phyloP scores from a whole-genome alignment of 257 asterid species.

The Plantago elongata region DNA sequence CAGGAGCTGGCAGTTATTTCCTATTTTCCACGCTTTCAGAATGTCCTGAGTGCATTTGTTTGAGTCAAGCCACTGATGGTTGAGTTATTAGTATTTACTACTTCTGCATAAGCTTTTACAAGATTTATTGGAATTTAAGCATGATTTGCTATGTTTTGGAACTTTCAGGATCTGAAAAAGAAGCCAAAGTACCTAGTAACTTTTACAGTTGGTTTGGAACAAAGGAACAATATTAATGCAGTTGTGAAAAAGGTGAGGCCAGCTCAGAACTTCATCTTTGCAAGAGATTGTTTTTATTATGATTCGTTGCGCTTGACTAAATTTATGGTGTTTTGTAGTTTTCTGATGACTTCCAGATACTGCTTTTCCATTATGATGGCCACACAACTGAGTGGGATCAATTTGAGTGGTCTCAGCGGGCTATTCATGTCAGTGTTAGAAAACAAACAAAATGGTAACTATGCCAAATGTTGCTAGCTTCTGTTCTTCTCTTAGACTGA shows the following conservation, averaged over 20 bases:
- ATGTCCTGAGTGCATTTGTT: no score
- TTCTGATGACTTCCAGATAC: slow-evolving; percentile 87
- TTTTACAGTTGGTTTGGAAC: slow-evolving; percentile 89
- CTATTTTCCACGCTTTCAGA: no score
- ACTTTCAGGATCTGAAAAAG: slow-evolving; percentile 79
- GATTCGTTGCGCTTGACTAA: slow-evolving; percentile 19
- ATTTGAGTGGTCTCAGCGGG: slow-evolving; percentile 92
- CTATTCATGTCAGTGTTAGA: slow-evolving; percentile 83
- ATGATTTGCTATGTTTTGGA: slow-evolving; percentile 21
- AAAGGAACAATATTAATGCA: slow-evolving; percentile 63
- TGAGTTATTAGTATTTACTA: no score
- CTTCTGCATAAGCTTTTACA: slow-evolving; percentile 1
- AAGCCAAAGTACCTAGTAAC: slow-evolving; percentile 92
- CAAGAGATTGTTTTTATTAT: slow-evolving; percentile 9
- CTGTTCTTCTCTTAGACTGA: neutral
- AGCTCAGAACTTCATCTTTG: slow-evolving; percentile 15
- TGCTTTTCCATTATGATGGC: slow-evolving; percentile 99
- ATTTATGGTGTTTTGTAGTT: slow-evolving; percentile 44
- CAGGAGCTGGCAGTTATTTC: no score
- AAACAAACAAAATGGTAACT: slow-evolving; percentile 94
- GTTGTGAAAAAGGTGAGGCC: slow-evolving; percentile 80
- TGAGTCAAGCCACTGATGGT: no score
- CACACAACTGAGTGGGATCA: slow-evolving; percentile 92
- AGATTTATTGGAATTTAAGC: slow-evolving; percentile 14
- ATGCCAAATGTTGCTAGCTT: slow-evolving; percentile 15